Evolutionary conservation across 148 eudicot genomes (phyloP), one percentile per base, ranked within the genome.

Genomic region (Chenopodium berlandieri): DNA sequence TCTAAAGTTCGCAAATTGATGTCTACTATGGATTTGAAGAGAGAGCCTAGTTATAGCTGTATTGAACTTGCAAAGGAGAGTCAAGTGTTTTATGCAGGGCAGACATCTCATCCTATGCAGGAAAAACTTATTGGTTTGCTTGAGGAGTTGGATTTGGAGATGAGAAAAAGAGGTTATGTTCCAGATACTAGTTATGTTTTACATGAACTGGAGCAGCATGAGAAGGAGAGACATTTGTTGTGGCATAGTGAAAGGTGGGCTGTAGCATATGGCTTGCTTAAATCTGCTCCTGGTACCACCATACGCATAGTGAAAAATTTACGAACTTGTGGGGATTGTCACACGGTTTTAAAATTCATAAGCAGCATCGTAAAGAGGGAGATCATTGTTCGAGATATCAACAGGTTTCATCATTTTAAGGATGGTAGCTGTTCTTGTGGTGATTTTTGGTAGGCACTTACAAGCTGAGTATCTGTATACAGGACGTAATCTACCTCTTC

Each of bases 201-300:
- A 85, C 97, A 91, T 74, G 97, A 91, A 78, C 84, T 93, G 81
- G 92, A 84, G 48, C 80, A 88, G 56, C 80, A 79, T 25, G 97
- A 93, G 88, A 89, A 93, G 90, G 97, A 89, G 85, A 88, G 85
- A 10, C 93, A 86, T 77, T 86, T 91, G 31, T 85, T 89, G 66
- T 91, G 94, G 93, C 97, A 93, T 78, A 90, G 94, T 84, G 97
- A 93, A 83, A 84, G 94, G 70, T 62, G 89, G 85, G 97, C 97
- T 50, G 87, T 91, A 32, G 94, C 94, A 44, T 93, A 90, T 82
- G 94, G 94, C 14, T 82, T 93, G 87, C 90, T 93, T 25, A 91
- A 88, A 75, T 85, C 90, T 47, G 88, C 84, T 70, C 91, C 91
- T 70, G 91, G 97, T 19, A 72, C 88, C 17, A 67, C 82, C 30